Conservation (phyloP, 495 filamentous ascomycete genomes). For the Jackrogersella multiformis region DNA sequence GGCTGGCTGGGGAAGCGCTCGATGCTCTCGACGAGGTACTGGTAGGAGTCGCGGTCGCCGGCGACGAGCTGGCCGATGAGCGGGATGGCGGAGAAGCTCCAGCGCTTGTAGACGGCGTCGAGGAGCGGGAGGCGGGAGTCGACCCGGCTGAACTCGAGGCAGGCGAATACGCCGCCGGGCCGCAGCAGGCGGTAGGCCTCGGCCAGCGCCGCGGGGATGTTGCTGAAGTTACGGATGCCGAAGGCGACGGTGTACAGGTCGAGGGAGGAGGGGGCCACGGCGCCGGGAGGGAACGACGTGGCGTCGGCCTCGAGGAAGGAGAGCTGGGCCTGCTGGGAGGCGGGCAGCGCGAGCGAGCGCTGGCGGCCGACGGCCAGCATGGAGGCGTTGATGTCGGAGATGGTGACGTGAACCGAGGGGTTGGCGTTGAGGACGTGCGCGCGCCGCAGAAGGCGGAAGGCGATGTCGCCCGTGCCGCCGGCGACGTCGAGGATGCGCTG, state of each 20-base stretch:
- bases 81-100: conserved; percentile 94
- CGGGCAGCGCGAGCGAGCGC: conserved; percentile 64
- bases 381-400: conserved; percentile 92
- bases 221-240: conserved; percentile 94
- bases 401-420: conserved; percentile 78
- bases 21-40: conserved; percentile 98
- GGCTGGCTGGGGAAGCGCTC: conserved; percentile 88
- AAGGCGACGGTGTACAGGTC: conserved; percentile 98
- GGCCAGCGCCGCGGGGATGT: conserved; percentile 78
- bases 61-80: conserved; percentile 95
- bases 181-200: conserved; percentile 90
- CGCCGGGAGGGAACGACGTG: conserved; percentile 68
- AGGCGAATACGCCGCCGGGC: conserved; percentile 95
- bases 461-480: conserved; percentile 97
- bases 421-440: conserved; percentile 84
- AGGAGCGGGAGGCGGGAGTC: conserved; percentile 73
- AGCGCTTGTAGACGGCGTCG: conserved; percentile 90
- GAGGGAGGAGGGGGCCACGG: conserved; percentile 68
- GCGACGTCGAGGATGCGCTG: conserved; percentile 93
- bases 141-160: conserved; percentile 94
- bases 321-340: conserved; percentile 60
- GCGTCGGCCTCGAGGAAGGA: conserved; percentile 90
- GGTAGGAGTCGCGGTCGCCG: conserved; percentile 93
- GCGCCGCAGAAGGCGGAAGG: conserved; percentile 94
- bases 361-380: conserved; percentile 91